Base-by-base conservation (phyloP, 2,329 filamentous ascomycete species). In the Botrytis elliptica region DNA sequence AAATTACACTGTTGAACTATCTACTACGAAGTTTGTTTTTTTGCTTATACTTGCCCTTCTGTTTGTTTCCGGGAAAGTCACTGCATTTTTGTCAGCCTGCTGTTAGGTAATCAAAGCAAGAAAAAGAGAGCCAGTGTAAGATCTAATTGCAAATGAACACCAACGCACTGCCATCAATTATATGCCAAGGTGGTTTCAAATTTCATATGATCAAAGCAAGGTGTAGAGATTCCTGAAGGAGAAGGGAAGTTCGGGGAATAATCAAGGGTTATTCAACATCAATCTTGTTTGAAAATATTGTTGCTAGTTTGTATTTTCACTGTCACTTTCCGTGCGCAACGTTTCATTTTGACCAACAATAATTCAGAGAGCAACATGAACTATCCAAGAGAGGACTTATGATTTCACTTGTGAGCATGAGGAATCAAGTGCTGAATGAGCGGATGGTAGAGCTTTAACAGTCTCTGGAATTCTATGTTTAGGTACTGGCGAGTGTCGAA, bases 81-180 rank as follows among this genome's bases (percentile, higher is more conserved):
- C 36, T 38, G 12, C 12, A 63, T 40, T 42, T 0, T 16, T 63
- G 10, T 1, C 1, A n/a, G 8, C 2, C 0, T 36, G 29, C 22
- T 33, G 4, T 16, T 59, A 59, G 4, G 7, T 59, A 59, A 36
- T 20, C 20, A 22, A 59, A 59, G 29, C 57, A 33, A 5, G 5
- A 25, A 2, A 38, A 9, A 0, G 2, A 25, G 18, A 12, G 7
- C 10, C 1, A 14, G 10, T 14, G 4, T 5, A 25, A 52, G 10
- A 14, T 52, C 10, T 12, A 52, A 14, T 25, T 52, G 25, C 4
- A 52, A n/a, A 5, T 52, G 4, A 14, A 52, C 1, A n/a, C 10
- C 22, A 52, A 52, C 3, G 1, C 4, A 25, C 4, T 12, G 2
- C 5, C 25, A n/a, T 2, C 22, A 1, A n/a, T 6, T 4, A 29